Conservation (phyloP, 805 yeast species). For the Groenewaldozyma salmanticensis region DNA sequence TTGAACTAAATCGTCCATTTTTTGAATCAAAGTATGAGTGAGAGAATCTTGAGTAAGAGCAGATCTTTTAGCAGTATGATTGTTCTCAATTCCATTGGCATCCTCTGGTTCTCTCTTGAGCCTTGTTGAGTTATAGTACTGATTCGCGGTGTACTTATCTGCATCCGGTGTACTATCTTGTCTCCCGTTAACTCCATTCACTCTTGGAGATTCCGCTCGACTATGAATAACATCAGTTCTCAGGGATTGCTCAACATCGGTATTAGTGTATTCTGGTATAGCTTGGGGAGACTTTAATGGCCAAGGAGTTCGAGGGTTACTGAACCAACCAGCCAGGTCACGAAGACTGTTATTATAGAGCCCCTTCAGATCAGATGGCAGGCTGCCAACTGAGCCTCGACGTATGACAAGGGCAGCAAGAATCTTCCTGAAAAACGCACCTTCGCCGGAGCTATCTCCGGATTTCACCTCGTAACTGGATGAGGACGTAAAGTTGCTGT, state of each 20-base stretch:
- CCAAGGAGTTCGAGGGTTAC: conserved; percentile 45
- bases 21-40: conserved; percentile 55
- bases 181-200: not conserved
- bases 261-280: conserved; percentile 52
- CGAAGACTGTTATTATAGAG: conserved; percentile 57
- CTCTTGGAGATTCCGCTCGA: conserved; percentile 4
- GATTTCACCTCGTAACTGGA: conserved; percentile 15
- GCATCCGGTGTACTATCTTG: not conserved
- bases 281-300: conserved; percentile 66
- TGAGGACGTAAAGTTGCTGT: too few relatives aligned
- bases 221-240: conserved; percentile 15
- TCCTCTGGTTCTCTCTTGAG: not conserved
- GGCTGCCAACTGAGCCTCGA: conserved; percentile 68
- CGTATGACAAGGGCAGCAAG: conserved; percentile 77
- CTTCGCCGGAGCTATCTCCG: conserved; percentile 15
- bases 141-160: not conserved
- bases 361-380: conserved; percentile 74
- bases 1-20: conserved; percentile 39
- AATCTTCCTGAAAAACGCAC: conserved; percentile 49
- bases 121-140: not conserved
- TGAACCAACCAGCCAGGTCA: conserved; percentile 55
- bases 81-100: not conserved
- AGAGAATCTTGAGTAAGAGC: conserved; percentile 30
- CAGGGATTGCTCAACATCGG: conserved; percentile 67
- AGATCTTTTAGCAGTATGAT: not conserved